Percentiles rank a stretch among this genome's conserved stretches.
These are phyloP conservation scores for Tulasnella sp. DNA, from an alignment of 768 basidiomycete genomes.

Conservation along the genomic window DNA sequence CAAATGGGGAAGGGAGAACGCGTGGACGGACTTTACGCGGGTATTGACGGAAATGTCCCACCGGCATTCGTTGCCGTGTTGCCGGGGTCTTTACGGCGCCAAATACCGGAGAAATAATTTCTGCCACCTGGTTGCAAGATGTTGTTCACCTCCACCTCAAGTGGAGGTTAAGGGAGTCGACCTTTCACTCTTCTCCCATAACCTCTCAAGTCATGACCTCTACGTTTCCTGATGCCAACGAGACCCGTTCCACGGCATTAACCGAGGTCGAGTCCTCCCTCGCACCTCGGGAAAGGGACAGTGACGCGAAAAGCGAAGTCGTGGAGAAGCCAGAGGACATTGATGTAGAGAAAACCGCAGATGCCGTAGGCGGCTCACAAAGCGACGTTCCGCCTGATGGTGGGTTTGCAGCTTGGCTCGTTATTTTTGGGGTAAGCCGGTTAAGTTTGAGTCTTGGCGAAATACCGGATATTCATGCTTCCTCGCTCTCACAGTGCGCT, in stretches of 20 bases:
- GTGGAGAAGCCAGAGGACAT: neutral
- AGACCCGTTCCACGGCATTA: neutral
- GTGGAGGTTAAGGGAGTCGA: neutral
- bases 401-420: slow-evolving; percentile 26
- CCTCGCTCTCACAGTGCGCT: slow-evolving; percentile 1
- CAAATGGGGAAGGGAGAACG: too few species aligned
- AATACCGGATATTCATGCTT: neutral
- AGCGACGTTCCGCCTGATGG: slow-evolving; percentile 17
- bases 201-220: neutral
- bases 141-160: neutral
- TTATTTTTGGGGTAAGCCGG: slow-evolving; percentile 22
- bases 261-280: neutral
- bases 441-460: neutral
- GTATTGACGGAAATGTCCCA: neutral
- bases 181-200: neutral
- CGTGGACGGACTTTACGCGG: neutral
- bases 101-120: neutral
- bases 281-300: neutral
- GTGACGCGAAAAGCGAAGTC: neutral
- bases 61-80: neutral
- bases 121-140: neutral
- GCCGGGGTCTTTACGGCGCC: neutral
- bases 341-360: neutral
- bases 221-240: neutral
- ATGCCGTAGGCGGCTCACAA: neutral